These are phyloP conservation scores for Panicum hallii DNA, from an alignment of 202 grass and related monocot genomes.

Conservation along the genomic window DNA sequence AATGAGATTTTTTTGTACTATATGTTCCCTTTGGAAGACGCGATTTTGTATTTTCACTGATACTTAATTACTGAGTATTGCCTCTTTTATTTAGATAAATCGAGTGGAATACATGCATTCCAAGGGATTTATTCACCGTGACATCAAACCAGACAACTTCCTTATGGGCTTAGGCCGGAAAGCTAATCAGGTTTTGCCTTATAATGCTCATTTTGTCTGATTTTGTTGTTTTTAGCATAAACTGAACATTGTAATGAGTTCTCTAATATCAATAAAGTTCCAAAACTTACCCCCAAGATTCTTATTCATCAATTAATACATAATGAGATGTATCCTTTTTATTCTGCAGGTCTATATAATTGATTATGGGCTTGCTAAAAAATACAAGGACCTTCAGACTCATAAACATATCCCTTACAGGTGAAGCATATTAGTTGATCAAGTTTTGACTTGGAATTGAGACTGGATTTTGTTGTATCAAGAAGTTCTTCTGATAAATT, in stretches of 20 bases:
- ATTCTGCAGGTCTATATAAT: constrained; percentile 85
- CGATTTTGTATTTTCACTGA: constrained; percentile 13
- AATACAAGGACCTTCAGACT: constrained; percentile 95
- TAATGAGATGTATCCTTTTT: constrained; percentile 17
- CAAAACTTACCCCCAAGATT: neutral
- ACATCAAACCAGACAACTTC: constrained; percentile 96
- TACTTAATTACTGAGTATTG: neutral
- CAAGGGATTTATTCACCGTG: constrained; percentile 95
- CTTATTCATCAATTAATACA: constrained; percentile 18
- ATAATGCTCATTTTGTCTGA: neutral
- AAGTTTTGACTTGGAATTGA: constrained; percentile 33
- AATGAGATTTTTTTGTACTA: neutral
- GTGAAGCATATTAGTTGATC: constrained; percentile 49
- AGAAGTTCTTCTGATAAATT: constrained; percentile 29
- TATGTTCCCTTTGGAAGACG: neutral
- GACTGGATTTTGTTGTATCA: constrained; percentile 4
- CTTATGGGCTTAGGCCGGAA: constrained; percentile 91
- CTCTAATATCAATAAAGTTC: neutral
- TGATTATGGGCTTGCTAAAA: constrained; percentile 98
- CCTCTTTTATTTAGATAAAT: constrained; percentile 61
- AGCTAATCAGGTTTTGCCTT: constrained; percentile 82
- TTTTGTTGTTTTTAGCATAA: constrained; percentile 24
- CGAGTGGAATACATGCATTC: constrained; percentile 96
- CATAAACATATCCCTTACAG: constrained; percentile 97
- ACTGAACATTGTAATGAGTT: neutral